Conservation (phyloP, 2,329 filamentous ascomycete species). For the Lecanicillium sp. region DNA sequence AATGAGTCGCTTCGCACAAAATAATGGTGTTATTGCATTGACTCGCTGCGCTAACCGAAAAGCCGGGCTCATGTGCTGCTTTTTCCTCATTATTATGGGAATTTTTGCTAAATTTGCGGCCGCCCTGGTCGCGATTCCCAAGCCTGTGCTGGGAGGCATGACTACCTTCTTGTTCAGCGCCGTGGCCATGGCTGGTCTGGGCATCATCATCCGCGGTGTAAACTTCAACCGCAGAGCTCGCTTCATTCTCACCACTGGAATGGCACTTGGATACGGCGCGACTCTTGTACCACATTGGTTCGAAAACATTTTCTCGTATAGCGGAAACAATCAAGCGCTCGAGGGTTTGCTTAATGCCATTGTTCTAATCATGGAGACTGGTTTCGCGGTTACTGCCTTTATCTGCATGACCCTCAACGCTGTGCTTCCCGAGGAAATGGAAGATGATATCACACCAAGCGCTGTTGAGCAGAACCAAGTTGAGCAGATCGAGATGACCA, state of each 20-base stretch:
- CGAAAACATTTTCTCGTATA: slow-evolving; percentile 62
- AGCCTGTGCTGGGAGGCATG: slow-evolving; percentile 58
- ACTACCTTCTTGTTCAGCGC: slow-evolving; percentile 74
- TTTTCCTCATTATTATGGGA: slow-evolving; percentile 73
- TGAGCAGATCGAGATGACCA: no score
- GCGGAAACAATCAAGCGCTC: slow-evolving; percentile 56
- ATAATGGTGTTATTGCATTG: slow-evolving; percentile 76
- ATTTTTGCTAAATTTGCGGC: slow-evolving; percentile 78
- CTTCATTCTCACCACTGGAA: slow-evolving; percentile 69
- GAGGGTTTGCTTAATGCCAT: slow-evolving; percentile 69
- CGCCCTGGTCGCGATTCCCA: slow-evolving; percentile 66
- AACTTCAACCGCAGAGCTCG: slow-evolving; percentile 71
- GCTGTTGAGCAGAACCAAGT: no score
- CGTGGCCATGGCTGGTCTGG: slow-evolving; percentile 68
- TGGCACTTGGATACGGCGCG: slow-evolving; percentile 65
- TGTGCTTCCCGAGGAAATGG: slow-evolving; percentile 62
- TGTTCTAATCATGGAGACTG: slow-evolving; percentile 63
- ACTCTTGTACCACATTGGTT: slow-evolving; percentile 62
- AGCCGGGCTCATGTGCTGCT: slow-evolving; percentile 68
- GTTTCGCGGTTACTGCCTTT: slow-evolving; percentile 68
- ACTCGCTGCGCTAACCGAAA: slow-evolving; percentile 75
- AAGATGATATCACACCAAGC: slow-evolving; percentile 34
- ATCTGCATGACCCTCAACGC: slow-evolving; percentile 67
- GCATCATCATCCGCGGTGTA: slow-evolving; percentile 63
- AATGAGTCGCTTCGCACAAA: slow-evolving; percentile 74